Base-by-base conservation (phyloP, 306 rosid genomes). In the Cyclanthera cordifolia region DNA sequence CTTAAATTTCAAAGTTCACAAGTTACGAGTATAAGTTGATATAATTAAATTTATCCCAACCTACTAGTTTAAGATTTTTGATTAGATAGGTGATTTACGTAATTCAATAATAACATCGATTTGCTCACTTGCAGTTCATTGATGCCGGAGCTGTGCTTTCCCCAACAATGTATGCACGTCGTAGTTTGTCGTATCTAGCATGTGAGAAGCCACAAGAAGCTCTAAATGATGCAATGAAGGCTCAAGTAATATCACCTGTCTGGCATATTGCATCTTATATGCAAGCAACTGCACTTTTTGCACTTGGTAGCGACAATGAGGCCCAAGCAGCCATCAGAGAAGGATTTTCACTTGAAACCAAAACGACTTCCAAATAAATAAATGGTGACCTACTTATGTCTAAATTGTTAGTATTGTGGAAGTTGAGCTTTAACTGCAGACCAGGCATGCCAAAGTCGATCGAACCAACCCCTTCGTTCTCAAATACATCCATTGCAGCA, bases 71-170 rank as follows among this genome's bases (percentile, higher is more conserved):
- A n/a, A n/a, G n/a, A n/a, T n/a, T n/a, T n/a, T n/a, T n/a, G n/a
- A n/a, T n/a, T n/a, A n/a, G n/a, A n/a, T n/a, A n/a, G n/a, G n/a
- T n/a, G n/a, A n/a, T n/a, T n/a, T n/a, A n/a, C n/a, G n/a, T n/a
- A n/a, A n/a, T n/a, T n/a, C n/a, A n/a, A n/a, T n/a, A n/a, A 39
- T 64, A 68, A 49, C 70, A 50, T 49, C 78, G 78, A 12, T 11
- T 67, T 58, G 23, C 78, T 64, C 60, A 39, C 67, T 46, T 77
- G 82, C 91, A 93, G 96, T 90, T 93, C 83, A 88, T 90, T 48
- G 84, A 78, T 0, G 96, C 83, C 39, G 99, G 99, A 71, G 87
- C 94, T 49, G 87, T 93, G 99, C 76, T 86, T 67, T 93, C 96
- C 20, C 99, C 99, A 0, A 93, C 95, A 1, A 76, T 93, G 67